Evolutionary conservation across 169 alveolate genomes (phyloP).

Genomic region (Cryptosporidium meleagridis): DNA sequence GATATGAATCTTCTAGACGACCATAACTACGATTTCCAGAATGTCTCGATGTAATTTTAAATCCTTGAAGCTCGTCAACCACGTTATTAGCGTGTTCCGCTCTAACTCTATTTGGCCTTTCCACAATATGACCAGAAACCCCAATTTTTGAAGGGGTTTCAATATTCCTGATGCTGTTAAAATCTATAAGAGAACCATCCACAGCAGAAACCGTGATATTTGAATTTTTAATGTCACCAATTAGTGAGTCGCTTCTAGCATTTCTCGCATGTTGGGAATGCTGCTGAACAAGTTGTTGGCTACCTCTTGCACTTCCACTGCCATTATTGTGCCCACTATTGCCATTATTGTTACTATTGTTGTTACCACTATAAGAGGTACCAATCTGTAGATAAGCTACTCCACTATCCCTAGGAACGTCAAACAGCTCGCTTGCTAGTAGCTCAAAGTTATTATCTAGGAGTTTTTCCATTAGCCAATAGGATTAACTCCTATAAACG

Average conservation of each 20-base stretch:
- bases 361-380: not conserved
- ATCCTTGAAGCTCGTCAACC: slow-evolving; percentile 30
- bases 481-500: slow-evolving; percentile 10
- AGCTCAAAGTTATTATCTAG: slow-evolving; percentile 59
- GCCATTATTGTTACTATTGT: not conserved
- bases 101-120: slow-evolving; percentile 2
- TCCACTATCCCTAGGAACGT: slow-evolving; percentile 36
- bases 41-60: not conserved
- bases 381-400: slow-evolving; percentile 25
- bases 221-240: slow-evolving; percentile 7
- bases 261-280: slow-evolving; percentile 10
- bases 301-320: slow-evolving; percentile 7
- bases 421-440: slow-evolving; percentile 45
- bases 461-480: slow-evolving; percentile 58
- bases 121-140: not conserved
- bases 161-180: not conserved
- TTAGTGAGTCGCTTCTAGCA: slow-evolving; percentile 49
- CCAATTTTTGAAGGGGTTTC: slow-evolving; percentile 7
- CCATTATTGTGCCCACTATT: not conserved
- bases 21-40: slow-evolving; percentile 4
- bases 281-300: slow-evolving; percentile 30
- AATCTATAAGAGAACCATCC: slow-evolving; percentile 6
- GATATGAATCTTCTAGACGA: slow-evolving; percentile 39
- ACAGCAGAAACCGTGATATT: not conserved
- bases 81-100: not conserved